Evolutionary conservation across 768 basidiomycete genomes (phyloP), one percentile per base, ranked within the genome.

Genomic region (Leccinum boreale): DNA sequence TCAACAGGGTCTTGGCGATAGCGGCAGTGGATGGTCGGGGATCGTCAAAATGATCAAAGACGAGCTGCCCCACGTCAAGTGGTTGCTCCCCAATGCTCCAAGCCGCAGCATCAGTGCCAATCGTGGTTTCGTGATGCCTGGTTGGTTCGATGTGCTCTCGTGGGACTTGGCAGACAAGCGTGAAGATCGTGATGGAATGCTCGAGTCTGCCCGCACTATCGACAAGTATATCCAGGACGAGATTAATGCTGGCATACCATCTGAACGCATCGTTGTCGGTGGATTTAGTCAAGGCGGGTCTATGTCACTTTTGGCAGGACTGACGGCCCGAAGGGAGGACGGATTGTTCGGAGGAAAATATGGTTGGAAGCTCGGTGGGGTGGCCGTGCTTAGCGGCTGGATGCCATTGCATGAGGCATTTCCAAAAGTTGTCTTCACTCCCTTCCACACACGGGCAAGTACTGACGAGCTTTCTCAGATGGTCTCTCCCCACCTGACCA

Each of bases 201-300:
- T 89, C 31, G 69, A 81, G 29, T 85, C 89, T 31, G 80, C 83
- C 8, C 73, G 77, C 28, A 71, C 78, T 26, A 77, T 96, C 64
- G 86, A 86, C 65, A 73, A 81, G 57, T 75, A 95, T 62, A 86
- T 98, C 66, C 77, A 82, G 12, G 77, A 79, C 3, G 94, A 98
- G 72, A 77, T 94, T 19, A 83, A 85, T 50, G 77, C 79, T 8
- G 90, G 90, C 33, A 83, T 88, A 53, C 79, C 84, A 9, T 74
- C 87, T 24, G 77, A 79, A 55, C 83, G 89, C 52, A 89, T 96
- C 65, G 81, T 96, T 31, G 73, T 98, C 23, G 93, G 92, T 35
- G 94, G 94, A 10, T 96, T 95, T 75, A 89, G 86, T 59, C 94
- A 96, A 70, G 94, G 92, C 36, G 90, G 79, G 42, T 83, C 86